Percentiles rank a stretch among this genome's conserved stretches.
Evolutionary conservation across 805 yeast species (phyloP).

Genomic region (Saccharomycopsis schoenii): DNA sequence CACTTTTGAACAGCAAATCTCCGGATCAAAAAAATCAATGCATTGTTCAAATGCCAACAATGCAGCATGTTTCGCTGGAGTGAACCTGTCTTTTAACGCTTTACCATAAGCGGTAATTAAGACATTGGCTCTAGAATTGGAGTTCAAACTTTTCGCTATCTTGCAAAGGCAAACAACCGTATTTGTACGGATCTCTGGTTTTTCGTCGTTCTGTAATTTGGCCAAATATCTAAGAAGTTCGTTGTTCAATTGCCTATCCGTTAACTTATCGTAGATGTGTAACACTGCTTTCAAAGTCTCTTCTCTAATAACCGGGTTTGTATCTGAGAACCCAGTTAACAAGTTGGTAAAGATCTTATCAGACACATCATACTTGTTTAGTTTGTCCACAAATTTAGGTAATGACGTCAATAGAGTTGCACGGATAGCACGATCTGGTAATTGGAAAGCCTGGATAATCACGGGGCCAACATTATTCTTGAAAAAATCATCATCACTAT

Average conservation of each 20-base stretch:
- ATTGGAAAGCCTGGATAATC: conserved; percentile 49
- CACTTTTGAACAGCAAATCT: conserved; percentile 68
- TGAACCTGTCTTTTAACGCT: conserved; percentile 69
- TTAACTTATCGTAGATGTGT: conserved; percentile 48
- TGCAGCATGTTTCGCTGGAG: conserved; percentile 68
- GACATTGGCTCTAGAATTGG: conserved; percentile 51
- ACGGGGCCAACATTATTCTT: conserved; percentile 44
- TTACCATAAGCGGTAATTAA: conserved; percentile 80
- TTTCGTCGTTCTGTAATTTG: conserved; percentile 66
- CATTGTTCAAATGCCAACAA: conserved; percentile 61
- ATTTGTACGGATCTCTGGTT: conserved; percentile 67
- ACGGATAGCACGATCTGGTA: conserved; percentile 71
- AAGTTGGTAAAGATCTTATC: conserved; percentile 58
- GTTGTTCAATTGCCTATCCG: conserved; percentile 76
- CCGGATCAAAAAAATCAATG: conserved; percentile 57
- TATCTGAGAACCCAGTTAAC: conserved; percentile 77
- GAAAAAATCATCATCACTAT: conserved; percentile 29
- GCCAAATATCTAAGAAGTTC: conserved; percentile 77
- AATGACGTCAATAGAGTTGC: conserved; percentile 58
- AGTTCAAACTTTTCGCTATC: conserved; percentile 49
- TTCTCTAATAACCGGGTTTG: conserved; percentile 71
- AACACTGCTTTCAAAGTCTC: conserved; percentile 63
- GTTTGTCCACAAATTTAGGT: conserved; percentile 39
- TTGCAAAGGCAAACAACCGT: conserved; percentile 62
- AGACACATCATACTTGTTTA: conserved; percentile 55